Conservation (phyloP, 345 rosid genomes). For the Eucalyptus sideroxylon region DNA sequence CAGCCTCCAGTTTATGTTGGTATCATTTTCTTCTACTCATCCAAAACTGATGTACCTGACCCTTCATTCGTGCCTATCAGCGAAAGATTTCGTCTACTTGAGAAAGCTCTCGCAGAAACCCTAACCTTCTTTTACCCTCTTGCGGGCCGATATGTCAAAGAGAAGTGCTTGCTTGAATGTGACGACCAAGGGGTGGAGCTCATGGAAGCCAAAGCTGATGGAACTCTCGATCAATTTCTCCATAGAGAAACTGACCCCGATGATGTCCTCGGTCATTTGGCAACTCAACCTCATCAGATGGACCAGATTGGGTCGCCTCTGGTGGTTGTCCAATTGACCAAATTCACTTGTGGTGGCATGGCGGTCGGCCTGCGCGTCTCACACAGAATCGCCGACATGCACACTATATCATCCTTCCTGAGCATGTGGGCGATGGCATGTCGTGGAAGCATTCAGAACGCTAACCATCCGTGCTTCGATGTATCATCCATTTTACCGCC, state of each 20-base stretch:
- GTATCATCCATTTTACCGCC: background rate
- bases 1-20: conserved; percentile 18
- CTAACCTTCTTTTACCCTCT: conserved; percentile 8
- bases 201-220: background rate
- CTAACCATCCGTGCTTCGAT: background rate
- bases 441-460: background rate
- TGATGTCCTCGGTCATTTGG: background rate
- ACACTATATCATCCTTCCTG: background rate
- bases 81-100: conserved; percentile 7
- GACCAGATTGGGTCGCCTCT: background rate
- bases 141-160: background rate
- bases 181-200: conserved; percentile 11
- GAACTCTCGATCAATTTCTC: background rate
- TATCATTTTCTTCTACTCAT: background rate
- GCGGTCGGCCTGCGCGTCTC: background rate
- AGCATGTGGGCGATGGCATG: conserved; percentile 6
- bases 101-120: conserved; percentile 11
- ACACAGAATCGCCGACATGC: conserved; percentile 7
- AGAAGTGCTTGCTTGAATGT: background rate
- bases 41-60: background rate
- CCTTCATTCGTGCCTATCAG: background rate
- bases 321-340: background rate
- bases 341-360: conserved; percentile 9
- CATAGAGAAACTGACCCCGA: background rate
- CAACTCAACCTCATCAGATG: background rate